phyloP scores from a whole-genome alignment of 2,329 filamentous ascomycete species.

The Aureobasidium lini region DNA sequence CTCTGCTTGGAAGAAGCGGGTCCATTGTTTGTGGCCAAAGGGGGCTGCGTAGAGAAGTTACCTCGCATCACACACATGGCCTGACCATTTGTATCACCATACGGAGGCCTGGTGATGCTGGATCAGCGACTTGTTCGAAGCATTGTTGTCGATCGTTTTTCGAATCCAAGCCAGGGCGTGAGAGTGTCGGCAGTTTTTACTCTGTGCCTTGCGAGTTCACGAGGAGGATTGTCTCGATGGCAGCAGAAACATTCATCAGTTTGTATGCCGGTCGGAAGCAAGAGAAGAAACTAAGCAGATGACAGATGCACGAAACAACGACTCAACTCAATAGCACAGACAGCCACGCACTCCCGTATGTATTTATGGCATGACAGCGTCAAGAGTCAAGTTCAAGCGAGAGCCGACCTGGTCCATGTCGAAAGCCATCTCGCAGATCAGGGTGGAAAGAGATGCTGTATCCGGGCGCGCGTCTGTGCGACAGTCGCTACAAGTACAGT shows the following conservation, averaged over 20 bases:
- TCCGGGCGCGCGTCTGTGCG: not conserved
- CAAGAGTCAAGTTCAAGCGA: not conserved
- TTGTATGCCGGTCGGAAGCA: not conserved
- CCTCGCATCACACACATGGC: not conserved
- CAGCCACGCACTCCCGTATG: not conserved
- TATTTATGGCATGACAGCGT: not conserved
- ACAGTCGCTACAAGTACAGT: not conserved
- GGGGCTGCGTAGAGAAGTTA: not conserved
- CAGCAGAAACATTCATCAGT: not conserved
- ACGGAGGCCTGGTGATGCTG: not conserved
- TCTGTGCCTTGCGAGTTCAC: not conserved
- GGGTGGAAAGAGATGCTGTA: not conserved
- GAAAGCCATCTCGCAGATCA: not conserved
- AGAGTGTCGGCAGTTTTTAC: not conserved
- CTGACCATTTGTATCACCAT: slow-evolving; percentile 1
- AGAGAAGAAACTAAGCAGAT: not conserved
- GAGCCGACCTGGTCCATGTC: not conserved
- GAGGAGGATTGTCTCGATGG: not conserved
- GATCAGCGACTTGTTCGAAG: not conserved
- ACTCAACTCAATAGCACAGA: not conserved
- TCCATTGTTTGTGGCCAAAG: not conserved
- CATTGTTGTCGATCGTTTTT: not conserved
- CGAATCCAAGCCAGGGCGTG: not conserved
- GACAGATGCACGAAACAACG: slow-evolving; percentile 1
- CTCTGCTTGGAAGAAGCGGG: not conserved